Conservation (phyloP, 129 eudicot species). For the Kitagawia praeruptora region DNA sequence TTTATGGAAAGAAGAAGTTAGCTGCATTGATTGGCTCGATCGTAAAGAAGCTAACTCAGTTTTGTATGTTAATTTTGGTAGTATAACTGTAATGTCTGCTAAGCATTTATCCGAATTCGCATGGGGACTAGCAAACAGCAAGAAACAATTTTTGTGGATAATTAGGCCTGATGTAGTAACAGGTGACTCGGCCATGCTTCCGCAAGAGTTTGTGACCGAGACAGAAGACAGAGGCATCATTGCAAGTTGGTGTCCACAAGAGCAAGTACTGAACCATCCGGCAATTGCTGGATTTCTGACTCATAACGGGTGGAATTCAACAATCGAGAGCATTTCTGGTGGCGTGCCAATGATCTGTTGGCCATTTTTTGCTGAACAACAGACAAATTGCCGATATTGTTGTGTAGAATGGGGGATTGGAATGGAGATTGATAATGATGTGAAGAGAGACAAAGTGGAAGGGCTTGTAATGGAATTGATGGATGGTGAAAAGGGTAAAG, state of each 20-base stretch:
- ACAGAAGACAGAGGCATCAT: neutral
- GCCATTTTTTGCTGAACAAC: conserved; percentile 6
- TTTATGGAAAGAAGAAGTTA: conserved; percentile 25
- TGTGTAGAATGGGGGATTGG: conserved; percentile 9
- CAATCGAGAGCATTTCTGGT: conserved; percentile 2
- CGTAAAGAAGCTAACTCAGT: conserved; percentile 18
- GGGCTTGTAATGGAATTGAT: conserved; percentile 1
- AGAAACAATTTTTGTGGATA: conserved; percentile 36
- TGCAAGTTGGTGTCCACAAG: conserved; percentile 11
- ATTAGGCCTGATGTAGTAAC: conserved; percentile 36
- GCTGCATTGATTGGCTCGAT: conserved; percentile 33
- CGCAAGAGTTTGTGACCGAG: conserved; percentile 27
- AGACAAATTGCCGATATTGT: conserved; percentile 1
- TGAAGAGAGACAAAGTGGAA: conserved; percentile 10
- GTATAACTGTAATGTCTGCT: conserved; percentile 29
- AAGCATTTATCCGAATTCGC: conserved; percentile 46
- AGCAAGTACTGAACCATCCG: neutral
- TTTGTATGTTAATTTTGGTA: conserved; percentile 26
- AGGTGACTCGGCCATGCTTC: conserved; percentile 35
- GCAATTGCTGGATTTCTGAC: conserved; percentile 1
- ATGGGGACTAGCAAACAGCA: conserved; percentile 57
- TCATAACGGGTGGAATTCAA: conserved; percentile 10
- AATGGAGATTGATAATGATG: conserved; percentile 10
- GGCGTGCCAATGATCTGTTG: conserved; percentile 13
- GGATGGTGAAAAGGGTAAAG: conserved; percentile 11